Percentiles rank a stretch among this genome's conserved stretches.
Conservation (phyloP, 2,329 filamentous ascomycete genomes). For the Xylaria sp. region DNA sequence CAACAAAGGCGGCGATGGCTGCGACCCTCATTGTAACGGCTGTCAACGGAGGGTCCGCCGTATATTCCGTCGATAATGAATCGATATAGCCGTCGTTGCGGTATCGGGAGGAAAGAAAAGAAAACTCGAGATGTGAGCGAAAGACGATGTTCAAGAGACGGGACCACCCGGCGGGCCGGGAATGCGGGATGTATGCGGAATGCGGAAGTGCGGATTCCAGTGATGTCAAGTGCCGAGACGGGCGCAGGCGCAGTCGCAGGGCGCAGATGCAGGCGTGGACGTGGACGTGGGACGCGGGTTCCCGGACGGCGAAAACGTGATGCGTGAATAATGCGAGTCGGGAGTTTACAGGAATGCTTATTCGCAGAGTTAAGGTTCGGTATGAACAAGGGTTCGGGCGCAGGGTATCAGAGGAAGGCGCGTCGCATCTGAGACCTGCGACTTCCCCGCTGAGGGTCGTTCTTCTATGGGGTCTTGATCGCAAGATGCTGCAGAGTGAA, state of each 20-base stretch:
- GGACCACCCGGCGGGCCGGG: background rate
- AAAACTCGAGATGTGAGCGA: background rate
- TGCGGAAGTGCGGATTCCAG: background rate
- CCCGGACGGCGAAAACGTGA: no score
- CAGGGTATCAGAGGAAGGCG: slow-evolving; percentile 14
- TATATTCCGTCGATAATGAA: slow-evolving; percentile 14
- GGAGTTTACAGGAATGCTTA: background rate
- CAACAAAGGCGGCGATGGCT: slow-evolving; percentile 32
- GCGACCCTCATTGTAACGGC: slow-evolving; percentile 33
- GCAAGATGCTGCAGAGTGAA: slow-evolving; percentile 15
- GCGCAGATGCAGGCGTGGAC: background rate
- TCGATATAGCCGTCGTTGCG: background rate
- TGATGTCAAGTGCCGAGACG: no score
- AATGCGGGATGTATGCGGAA: slow-evolving; percentile 1
- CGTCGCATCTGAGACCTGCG: slow-evolving; percentile 25
- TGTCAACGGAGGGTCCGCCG: slow-evolving; percentile 20
- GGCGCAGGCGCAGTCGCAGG: background rate
- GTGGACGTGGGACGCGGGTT: background rate
- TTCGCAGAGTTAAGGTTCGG: background rate
- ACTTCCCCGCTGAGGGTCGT: slow-evolving; percentile 4
- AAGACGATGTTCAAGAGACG: background rate
- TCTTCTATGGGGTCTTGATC: slow-evolving; percentile 24
- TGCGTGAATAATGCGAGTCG: background rate
- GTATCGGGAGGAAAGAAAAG: no score
- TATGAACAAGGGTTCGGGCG: background rate